Conservation (phyloP, 1,284 basidiomycete species). For the Xerocomus nothofagi region DNA sequence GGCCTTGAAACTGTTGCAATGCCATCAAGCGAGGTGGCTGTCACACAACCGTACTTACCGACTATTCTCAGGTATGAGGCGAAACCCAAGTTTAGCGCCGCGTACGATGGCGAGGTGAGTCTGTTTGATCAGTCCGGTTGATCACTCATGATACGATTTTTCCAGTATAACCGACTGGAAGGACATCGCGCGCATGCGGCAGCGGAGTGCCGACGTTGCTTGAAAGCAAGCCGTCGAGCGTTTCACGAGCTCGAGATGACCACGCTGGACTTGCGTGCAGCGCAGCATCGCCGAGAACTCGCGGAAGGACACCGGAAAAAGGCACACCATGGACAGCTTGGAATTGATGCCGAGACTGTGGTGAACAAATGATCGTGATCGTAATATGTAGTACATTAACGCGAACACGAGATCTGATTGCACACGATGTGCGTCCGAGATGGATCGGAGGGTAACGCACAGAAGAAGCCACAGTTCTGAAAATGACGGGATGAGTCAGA, state of each 20-base stretch:
- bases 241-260: slow-evolving; percentile 61
- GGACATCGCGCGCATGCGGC: slow-evolving; percentile 42
- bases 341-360: slow-evolving; percentile 46
- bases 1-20: slow-evolving; percentile 14
- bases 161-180: slow-evolving; percentile 33
- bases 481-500: slow-evolving; percentile 14
- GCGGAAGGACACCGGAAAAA: slow-evolving; percentile 60
- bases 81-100: slow-evolving; percentile 27
- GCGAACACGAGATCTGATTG: slow-evolving; percentile 56
- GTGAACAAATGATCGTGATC: slow-evolving; percentile 28
- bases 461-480: slow-evolving; percentile 71
- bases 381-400: slow-evolving; percentile 25
- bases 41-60: slow-evolving; percentile 31
- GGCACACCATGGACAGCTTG: slow-evolving; percentile 56
- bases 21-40: slow-evolving; percentile 17
- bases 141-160: slow-evolving; percentile 5
- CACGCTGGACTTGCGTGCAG: slow-evolving; percentile 55
- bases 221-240: slow-evolving; percentile 48
- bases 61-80: slow-evolving; percentile 29
- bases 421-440: slow-evolving; percentile 74
- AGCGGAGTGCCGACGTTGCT: slow-evolving; percentile 43
- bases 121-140: slow-evolving; percentile 1
- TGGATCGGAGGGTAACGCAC: slow-evolving; percentile 72
- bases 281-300: slow-evolving; percentile 54
- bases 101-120: slow-evolving; percentile 30